These are phyloP conservation scores for Aureobasidium sp. DNA, from an alignment of 2,329 filamentous ascomycete genomes.

Conservation along the genomic window DNA sequence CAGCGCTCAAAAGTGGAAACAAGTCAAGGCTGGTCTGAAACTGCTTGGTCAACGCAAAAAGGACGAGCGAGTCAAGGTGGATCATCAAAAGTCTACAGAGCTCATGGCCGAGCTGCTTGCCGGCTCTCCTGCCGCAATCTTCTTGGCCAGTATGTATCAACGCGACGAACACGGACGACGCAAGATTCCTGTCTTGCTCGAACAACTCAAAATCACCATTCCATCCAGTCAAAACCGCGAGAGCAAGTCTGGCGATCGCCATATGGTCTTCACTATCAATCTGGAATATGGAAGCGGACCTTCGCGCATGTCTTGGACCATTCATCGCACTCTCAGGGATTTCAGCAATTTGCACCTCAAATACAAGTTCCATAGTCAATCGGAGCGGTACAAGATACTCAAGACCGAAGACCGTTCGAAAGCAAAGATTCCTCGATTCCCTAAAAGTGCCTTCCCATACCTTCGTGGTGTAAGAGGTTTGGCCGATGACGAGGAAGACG, in stretches of 20 bases:
- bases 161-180: slow-evolving; percentile 96
- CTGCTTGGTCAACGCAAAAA: slow-evolving; percentile 82
- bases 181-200: slow-evolving; percentile 92
- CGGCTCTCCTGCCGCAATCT: slow-evolving; percentile 91
- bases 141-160: slow-evolving; percentile 98
- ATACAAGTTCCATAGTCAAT: slow-evolving; percentile 88
- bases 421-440: slow-evolving; percentile 90
- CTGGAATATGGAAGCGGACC: slow-evolving; percentile 96
- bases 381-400: slow-evolving; percentile 82
- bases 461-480: slow-evolving; percentile 73
- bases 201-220: slow-evolving; percentile 92
- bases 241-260: slow-evolving; percentile 66
- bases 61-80: slow-evolving; percentile 85
- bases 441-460: slow-evolving; percentile 89
- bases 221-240: slow-evolving; percentile 80
- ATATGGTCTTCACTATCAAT: slow-evolving; percentile 91
- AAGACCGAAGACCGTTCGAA: slow-evolving; percentile 69
- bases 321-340: slow-evolving; percentile 87
- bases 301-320: slow-evolving; percentile 97
- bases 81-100: slow-evolving; percentile 96
- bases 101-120: slow-evolving; percentile 95
- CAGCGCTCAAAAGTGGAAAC: slow-evolving; percentile 86
- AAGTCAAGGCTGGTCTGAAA: slow-evolving; percentile 91
- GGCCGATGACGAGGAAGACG: slow-evolving; percentile 75
- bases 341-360: slow-evolving; percentile 94